Base-by-base conservation (phyloP, 2,329 filamentous ascomycete genomes). In the Penicillium brevicompactum region DNA sequence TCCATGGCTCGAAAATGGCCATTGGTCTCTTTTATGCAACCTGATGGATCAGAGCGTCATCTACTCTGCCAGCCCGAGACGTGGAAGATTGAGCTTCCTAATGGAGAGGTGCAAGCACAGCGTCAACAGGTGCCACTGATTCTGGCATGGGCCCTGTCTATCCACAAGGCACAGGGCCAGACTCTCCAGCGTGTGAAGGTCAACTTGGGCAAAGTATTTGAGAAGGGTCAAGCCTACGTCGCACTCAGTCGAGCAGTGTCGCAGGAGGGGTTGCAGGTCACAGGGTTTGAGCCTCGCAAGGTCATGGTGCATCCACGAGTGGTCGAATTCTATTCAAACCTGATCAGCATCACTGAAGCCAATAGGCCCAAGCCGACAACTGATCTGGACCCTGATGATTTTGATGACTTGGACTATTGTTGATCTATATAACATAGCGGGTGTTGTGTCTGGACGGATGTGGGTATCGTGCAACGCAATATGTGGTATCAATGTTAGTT, bases 1-100 rank as follows among this genome's bases (percentile, higher is more conserved):
- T 78, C 75, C 47, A 79, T 80, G 46, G 73, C 79, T 21, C 80
- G 81, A 49, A 82, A 87, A 64, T 97, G 86, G 74, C 94, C 94
- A 0, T 78, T 97, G 8, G 92, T 99, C 4, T 86, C 88, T 53
- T 99, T 99, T 70, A 82, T 86, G 37, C 83, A 91, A 27, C 84
- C 87, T 2, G 91, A 96, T 67, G 92, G 92, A 32, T 88, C 86
- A 0, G 83, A 84, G 42, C 83, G 91, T 53, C 84, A 87, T 56
- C 82, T 97, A 48, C 85, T 97, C 8, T 93, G 92, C 72, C 85
- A 90, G 59, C 89, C 88, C 10, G 94, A 97, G 71, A 85, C 89
- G 34, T 99, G 94, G 94, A 99, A 97, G 73, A 90, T 96, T 24
- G 95, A 99, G 70, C 82, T 96, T n/a, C 94, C 94, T 1, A 96